These are phyloP conservation scores for Hagleromyces aurorensis DNA, from an alignment of 805 yeast species.

Conservation along the genomic window DNA sequence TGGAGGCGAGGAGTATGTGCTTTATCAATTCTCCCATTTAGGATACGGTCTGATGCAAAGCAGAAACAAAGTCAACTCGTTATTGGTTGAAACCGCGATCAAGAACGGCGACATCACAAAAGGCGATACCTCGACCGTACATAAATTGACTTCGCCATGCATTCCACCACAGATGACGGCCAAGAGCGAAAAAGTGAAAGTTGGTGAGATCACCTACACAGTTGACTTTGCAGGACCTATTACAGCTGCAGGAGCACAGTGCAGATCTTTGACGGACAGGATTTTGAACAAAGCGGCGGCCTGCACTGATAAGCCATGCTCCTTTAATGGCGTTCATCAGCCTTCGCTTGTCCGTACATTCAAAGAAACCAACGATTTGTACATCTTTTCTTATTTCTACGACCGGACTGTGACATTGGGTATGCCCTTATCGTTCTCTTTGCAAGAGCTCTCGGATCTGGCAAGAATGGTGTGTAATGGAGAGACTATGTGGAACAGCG, in stretches of 20 bases:
- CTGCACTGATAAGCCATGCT: slow-evolving; percentile 76
- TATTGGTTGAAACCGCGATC: slow-evolving; percentile 48
- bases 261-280: slow-evolving; percentile 76
- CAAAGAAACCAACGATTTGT: slow-evolving; percentile 66
- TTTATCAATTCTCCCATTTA: slow-evolving; percentile 91
- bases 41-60: slow-evolving; percentile 97
- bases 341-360: slow-evolving; percentile 82
- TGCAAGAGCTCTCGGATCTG: slow-evolving; percentile 75
- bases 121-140: slow-evolving; percentile 33
- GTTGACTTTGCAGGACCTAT: slow-evolving; percentile 62
- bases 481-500: slow-evolving; percentile 58
- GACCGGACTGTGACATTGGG: slow-evolving; percentile 93
- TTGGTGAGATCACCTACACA: slow-evolving; percentile 39
- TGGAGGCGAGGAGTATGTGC: slow-evolving; percentile 70
- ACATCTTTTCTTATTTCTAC: slow-evolving; percentile 87
- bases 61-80: slow-evolving; percentile 66
- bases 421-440: slow-evolving; percentile 83
- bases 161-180: slow-evolving; percentile 68
- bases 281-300: slow-evolving; percentile 75
- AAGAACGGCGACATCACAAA: slow-evolving; percentile 35
- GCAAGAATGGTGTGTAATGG: slow-evolving; percentile 85
- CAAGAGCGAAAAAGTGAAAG: slow-evolving; percentile 52
- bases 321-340: slow-evolving; percentile 96
- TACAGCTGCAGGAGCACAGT: slow-evolving; percentile 67
- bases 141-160: slow-evolving; percentile 69